A percentile compares a stretch with the other conserved stretches of the same genome.
phyloP scores from a whole-genome alignment of 495 filamentous ascomycete genomes.

The Penicillium dipodomyicola region DNA sequence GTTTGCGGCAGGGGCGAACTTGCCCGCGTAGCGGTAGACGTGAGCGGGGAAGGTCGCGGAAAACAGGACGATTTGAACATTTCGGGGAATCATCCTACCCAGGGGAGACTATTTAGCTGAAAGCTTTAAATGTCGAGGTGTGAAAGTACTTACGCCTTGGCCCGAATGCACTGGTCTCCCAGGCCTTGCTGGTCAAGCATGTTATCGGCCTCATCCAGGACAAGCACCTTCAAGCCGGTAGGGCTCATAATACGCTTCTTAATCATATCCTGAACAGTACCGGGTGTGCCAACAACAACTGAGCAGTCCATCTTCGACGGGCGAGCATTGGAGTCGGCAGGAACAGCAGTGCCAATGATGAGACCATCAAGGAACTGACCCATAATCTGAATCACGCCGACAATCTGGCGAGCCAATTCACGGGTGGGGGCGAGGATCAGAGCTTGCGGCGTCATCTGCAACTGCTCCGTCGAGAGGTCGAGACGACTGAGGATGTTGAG shows the following conservation, averaged over 20 bases:
- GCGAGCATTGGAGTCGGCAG: constrained; percentile 62
- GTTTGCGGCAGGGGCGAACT: constrained; percentile 81
- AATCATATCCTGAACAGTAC: constrained; percentile 86
- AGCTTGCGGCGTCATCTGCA: constrained; percentile 67
- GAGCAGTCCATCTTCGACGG: constrained; percentile 62
- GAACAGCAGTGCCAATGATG: constrained; percentile 73
- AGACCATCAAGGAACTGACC: constrained; percentile 75
- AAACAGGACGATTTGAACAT: constrained; percentile 84
- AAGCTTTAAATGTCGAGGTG: background rate
- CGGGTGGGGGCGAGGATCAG: constrained; percentile 88
- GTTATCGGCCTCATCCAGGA: constrained; percentile 93
- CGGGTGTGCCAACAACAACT: constrained; percentile 90
- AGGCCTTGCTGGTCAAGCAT: constrained; percentile 94
- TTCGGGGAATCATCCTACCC: constrained; percentile 63
- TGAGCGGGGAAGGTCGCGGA: constrained; percentile 91
- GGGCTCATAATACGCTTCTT: constrained; percentile 65
- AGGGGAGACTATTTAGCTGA: constrained; percentile 13
- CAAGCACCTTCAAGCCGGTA: constrained; percentile 67
- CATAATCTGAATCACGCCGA: constrained; percentile 75
- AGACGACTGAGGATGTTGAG: constrained; percentile 85
- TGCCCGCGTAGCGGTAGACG: constrained; percentile 73
- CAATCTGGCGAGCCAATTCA: constrained; percentile 92
- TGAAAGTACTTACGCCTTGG: constrained; percentile 64
- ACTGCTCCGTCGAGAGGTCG: constrained; percentile 59
- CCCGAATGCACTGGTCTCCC: constrained; percentile 89